Base-by-base conservation (phyloP, 225 moss, liverwort and hornwort species). In the Sphagnum contortum region DNA sequence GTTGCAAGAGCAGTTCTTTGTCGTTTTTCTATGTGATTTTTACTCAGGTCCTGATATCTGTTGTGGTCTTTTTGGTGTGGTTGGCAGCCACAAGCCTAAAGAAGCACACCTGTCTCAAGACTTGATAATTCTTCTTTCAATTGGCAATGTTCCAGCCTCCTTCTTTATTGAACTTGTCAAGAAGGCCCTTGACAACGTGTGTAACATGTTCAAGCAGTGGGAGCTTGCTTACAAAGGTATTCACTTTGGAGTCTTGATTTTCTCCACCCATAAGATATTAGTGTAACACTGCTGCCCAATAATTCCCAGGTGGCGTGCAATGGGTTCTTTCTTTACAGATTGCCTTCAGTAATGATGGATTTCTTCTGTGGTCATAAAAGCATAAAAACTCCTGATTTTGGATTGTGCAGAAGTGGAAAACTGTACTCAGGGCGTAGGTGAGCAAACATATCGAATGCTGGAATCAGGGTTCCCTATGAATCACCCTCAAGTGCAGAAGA, bases 51-150 rank as follows among this genome's bases (percentile, higher is more conserved):
- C 8, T 47, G 12, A 29, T 44, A 57, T 57, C 10, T 62, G 13
- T 3, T 8, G 54, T 4, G 9, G 9, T 9, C 6, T 52, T 6
- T 6, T 5, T 52, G 52, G 6, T 52, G 52, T 5, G 52, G 6
- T 5, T 52, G 52, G 52, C 70, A 74, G 78, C 9, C 59, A 48
- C 5, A 59, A 60, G 49, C 78, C 75, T 53, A 72, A 55, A 49
- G 48, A 61, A 0, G 73, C 71, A 45, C 60, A 53, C 57, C 49
- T 81, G 4, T 81, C 76, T 2, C 70, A 56, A 46, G 80, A 81
- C 55, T 60, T 74, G 8, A 81, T 77, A 5, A 48, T 69, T 10
- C 70, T 77, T 13, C 77, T 76, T 2, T 57, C 76, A 4, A 57
- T 68, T 0, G 69, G 80, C n/a, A 55, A 50, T 48, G 77, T 74